Evolutionary conservation across 345 rosid species (phyloP), one percentile per base, ranked within the genome.

Genomic region (Acer yangbiense): DNA sequence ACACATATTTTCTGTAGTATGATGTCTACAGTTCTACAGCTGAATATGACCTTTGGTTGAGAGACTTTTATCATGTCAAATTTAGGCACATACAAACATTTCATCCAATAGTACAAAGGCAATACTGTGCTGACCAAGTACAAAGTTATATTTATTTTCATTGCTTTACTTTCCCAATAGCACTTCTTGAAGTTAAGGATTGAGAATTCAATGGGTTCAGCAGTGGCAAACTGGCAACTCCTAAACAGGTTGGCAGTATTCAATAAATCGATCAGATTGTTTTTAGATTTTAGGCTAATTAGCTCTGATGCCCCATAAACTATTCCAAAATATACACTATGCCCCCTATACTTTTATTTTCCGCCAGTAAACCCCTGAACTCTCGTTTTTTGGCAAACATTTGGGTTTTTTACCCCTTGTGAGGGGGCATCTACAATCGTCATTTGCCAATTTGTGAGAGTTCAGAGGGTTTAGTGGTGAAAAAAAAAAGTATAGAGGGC

Each of bases 131-230:
- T 29, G 64, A 23, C 66, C 54, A 32, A 54, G 16, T 8, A 18
- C 72, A 46, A 10, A 39, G 21, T 11, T 39, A 43, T 50, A 44
- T 60, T 67, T 76, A 6, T 16, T n/a, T 17, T 48, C 52, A 6
- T 71, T 66, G 21, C 27, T 29, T 73, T 62, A 62, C 48, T 64
- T 52, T 81, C 79, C 61, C 85, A 93, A 98, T 98, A 95, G 79
- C 92, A 92, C 78, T 93, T 93, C 83, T 94, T 87, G 83, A 95
- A 92, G 78, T 82, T 90, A 70, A 87, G 92, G 81, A 88, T 90
- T 35, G 98, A 95, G 86, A 95, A 85, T 75, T 93, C 98, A 52
- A 93, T 95, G 99, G 78, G 92, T 70, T 85, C 94, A 35, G 87
- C 96, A 7, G 91, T 81, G 74, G 88, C n/a, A n/a, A n/a, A n/a